Percentiles rank a stretch among this genome's conserved stretches.
These are phyloP conservation scores for Penicillium coffeae DNA, from an alignment of 495 filamentous ascomycete species.

Conservation along the genomic window DNA sequence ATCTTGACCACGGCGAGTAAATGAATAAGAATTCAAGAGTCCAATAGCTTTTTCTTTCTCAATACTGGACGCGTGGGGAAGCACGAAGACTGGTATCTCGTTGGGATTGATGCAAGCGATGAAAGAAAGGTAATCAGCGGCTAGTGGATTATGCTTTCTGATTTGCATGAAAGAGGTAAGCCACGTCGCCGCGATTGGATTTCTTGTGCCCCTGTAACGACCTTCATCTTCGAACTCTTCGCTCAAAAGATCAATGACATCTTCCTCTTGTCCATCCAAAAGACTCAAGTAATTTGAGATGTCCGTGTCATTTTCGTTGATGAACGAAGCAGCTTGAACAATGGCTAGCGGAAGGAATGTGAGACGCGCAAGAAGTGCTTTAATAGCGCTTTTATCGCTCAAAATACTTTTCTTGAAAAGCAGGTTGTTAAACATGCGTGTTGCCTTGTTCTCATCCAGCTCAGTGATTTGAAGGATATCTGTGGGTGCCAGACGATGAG, in stretches of 20 bases:
- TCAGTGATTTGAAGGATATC: slow-evolving; percentile 24
- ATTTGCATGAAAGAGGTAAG: slow-evolving; percentile 49
- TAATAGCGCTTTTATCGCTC: not conserved
- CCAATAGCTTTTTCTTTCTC: slow-evolving; percentile 26
- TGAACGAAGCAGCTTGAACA: slow-evolving; percentile 46
- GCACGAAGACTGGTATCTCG: slow-evolving; percentile 36
- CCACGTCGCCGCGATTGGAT: slow-evolving; percentile 44
- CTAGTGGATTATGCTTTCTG: slow-evolving; percentile 17
- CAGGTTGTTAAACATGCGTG: slow-evolving; percentile 15
- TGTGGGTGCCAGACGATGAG: slow-evolving; percentile 11
- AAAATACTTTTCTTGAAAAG: slow-evolving; percentile 22
- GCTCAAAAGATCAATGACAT: slow-evolving; percentile 31
- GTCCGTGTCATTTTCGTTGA: slow-evolving; percentile 32
- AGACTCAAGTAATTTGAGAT: slow-evolving; percentile 27
- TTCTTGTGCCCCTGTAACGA: slow-evolving; percentile 30
- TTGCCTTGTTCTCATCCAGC: slow-evolving; percentile 22
- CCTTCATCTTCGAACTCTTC: slow-evolving; percentile 36
- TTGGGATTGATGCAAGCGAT: slow-evolving; percentile 41
- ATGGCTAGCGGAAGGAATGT: slow-evolving; percentile 45
- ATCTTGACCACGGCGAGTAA: slow-evolving; percentile 13
- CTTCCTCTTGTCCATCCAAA: slow-evolving; percentile 26
- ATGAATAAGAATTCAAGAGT: slow-evolving; percentile 15
- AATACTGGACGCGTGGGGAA: slow-evolving; percentile 7
- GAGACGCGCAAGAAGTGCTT: slow-evolving; percentile 33
- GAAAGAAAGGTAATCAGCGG: slow-evolving; percentile 38